Percentiles rank a stretch among this genome's conserved stretches.
phyloP scores from a whole-genome alignment of 2,329 filamentous ascomycete genomes.

The Phyllachora maydis region DNA sequence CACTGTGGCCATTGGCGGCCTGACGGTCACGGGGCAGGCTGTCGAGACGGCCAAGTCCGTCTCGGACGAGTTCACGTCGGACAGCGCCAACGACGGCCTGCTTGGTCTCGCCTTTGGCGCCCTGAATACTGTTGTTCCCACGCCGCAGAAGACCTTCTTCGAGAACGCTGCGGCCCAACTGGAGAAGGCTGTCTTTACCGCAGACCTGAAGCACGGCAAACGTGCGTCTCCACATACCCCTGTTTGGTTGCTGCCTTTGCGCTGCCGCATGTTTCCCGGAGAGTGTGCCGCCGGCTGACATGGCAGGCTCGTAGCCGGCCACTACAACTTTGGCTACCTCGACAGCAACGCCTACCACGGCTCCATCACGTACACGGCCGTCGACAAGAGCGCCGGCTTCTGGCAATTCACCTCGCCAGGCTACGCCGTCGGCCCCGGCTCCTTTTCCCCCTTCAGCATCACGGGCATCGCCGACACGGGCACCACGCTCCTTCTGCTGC shows the following conservation, averaged over 20 bases:
- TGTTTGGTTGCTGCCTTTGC: background rate
- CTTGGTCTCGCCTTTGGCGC: conserved; percentile 20
- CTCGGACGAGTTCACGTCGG: conserved; percentile 15
- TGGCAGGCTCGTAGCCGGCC: conserved; percentile 12
- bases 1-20: conserved; percentile 17
- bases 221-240: no score
- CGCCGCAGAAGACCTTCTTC: conserved; percentile 19
- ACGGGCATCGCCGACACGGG: conserved; percentile 31
- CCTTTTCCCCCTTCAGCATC: conserved; percentile 12
- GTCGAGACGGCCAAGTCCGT: conserved; percentile 20
- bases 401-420: conserved; percentile 33
- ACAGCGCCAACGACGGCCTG: conserved; percentile 17
- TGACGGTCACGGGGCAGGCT: conserved; percentile 17
- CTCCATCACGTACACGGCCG: conserved; percentile 30
- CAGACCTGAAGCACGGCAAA: conserved; percentile 11
- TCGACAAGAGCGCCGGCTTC: conserved; percentile 35
- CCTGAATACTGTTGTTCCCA: conserved; percentile 19
- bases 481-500: conserved; percentile 29
- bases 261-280: conserved; percentile 1
- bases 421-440: conserved; percentile 13
- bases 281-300: no score
- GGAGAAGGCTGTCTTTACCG: conserved; percentile 11
- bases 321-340: conserved; percentile 22
- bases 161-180: conserved; percentile 12
- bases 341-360: conserved; percentile 35